phyloP scores from a whole-genome alignment of 768 basidiomycete species.

The Mycena polygramma region DNA sequence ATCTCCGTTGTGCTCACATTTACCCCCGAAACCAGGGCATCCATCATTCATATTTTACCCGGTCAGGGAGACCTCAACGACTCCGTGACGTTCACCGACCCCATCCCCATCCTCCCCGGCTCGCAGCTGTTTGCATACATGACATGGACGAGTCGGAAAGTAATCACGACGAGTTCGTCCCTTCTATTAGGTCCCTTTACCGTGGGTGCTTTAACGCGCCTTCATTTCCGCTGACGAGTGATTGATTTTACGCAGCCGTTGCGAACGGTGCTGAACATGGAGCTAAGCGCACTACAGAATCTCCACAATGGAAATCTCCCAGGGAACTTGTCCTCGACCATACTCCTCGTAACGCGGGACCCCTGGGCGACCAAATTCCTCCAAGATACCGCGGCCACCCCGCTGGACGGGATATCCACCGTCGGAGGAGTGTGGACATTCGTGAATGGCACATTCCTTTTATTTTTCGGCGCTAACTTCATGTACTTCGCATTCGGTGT shows the following conservation, averaged over 20 bases:
- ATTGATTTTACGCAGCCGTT: background rate
- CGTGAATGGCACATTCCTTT: background rate
- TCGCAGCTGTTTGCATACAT: background rate
- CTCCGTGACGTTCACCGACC: background rate
- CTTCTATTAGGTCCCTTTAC: background rate
- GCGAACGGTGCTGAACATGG: slow-evolving; percentile 1
- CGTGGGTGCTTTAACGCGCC: too few relatives aligned
- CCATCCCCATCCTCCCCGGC: background rate
- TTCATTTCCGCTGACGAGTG: too few relatives aligned
- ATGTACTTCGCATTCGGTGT: background rate
- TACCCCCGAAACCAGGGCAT: background rate
- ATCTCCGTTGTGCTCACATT: too few relatives aligned
- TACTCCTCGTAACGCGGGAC: background rate
- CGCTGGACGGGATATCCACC: background rate
- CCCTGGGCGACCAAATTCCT: background rate
- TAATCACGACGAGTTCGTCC: background rate
- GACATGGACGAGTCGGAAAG: slow-evolving; percentile 5
- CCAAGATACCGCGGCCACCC: background rate
- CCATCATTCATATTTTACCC: background rate
- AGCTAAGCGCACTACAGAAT: background rate
- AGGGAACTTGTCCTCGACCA: background rate
- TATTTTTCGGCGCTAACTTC: background rate
- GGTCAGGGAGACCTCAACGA: background rate
- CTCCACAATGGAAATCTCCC: background rate
- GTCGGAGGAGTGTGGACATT: background rate